These are phyloP conservation scores for Jackrogersella minutella DNA, from an alignment of 495 filamentous ascomycete genomes.

Conservation along the genomic window DNA sequence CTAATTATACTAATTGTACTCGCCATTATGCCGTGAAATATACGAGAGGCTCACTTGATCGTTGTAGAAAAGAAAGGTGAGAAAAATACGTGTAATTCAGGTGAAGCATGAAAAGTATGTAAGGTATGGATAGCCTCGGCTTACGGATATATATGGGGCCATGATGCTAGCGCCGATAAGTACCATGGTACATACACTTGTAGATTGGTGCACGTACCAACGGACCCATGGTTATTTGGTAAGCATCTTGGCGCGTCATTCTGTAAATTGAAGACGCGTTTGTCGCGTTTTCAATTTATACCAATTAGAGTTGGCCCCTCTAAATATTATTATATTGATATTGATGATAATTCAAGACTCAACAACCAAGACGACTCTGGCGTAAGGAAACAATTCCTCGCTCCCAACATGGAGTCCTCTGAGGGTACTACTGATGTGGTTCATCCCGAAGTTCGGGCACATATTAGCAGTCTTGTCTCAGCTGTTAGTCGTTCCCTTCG, in stretches of 20 bases:
- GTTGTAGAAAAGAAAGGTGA: slow-evolving; percentile 20
- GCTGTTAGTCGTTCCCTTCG: slow-evolving; percentile 68
- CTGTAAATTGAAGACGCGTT: slow-evolving; percentile 35
- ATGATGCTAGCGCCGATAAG: background rate
- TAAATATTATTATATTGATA: too few relatives aligned
- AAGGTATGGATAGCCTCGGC: slow-evolving; percentile 59
- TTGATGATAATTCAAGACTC: slow-evolving; percentile 27
- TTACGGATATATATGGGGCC: slow-evolving; percentile 42
- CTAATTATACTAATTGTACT: slow-evolving; percentile 44
- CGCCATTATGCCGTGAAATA: slow-evolving; percentile 44
- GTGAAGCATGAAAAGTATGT: too few relatives aligned
- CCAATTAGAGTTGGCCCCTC: slow-evolving; percentile 10
- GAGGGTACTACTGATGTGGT: slow-evolving; percentile 65
- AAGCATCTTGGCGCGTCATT: slow-evolving; percentile 17
- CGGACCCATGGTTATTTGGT: too few relatives aligned
- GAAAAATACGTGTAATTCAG: too few relatives aligned
- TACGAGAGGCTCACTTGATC: background rate
- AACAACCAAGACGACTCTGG: slow-evolving; percentile 21
- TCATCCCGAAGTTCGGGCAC: slow-evolving; percentile 87
- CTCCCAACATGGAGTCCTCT: slow-evolving; percentile 57
- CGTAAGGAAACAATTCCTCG: slow-evolving; percentile 34
- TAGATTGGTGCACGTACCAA: background rate
- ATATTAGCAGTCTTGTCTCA: slow-evolving; percentile 89
- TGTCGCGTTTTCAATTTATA: slow-evolving; percentile 41
- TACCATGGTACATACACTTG: background rate